phyloP scores from a whole-genome alignment of 257 asterid genomes.

The Nicotiana attenuata region DNA sequence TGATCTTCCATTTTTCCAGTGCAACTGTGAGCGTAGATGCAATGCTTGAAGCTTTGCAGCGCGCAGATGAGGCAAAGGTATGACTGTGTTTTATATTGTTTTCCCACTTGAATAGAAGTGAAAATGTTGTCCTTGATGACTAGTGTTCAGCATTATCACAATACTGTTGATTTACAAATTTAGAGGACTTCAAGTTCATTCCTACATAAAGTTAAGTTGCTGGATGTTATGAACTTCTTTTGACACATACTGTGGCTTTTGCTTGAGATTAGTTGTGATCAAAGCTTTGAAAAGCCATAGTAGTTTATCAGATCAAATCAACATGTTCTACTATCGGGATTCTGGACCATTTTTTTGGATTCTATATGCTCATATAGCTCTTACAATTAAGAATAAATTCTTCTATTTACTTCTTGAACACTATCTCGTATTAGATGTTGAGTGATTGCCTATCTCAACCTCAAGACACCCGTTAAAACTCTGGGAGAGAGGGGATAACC shows the following conservation, averaged over 20 bases:
- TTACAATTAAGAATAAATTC: not conserved
- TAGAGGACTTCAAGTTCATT: not conserved
- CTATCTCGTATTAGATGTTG: not conserved
- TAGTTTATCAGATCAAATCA: not conserved
- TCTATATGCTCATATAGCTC: not conserved
- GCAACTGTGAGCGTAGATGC: constrained; percentile 77
- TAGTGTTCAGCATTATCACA: not conserved
- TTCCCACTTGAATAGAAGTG: not conserved
- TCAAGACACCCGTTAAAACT: not conserved
- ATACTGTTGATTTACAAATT: not conserved
- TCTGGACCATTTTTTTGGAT: not conserved
- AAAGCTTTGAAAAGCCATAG: not conserved
- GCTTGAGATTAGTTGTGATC: not conserved
- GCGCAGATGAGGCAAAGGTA: constrained; percentile 53
- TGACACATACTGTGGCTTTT: not conserved
- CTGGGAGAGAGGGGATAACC: not conserved
- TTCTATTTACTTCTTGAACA: not conserved
- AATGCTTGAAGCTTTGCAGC: constrained; percentile 72
- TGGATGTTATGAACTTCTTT: not conserved
- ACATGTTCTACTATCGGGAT: too few relatives aligned
- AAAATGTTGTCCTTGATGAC: not conserved
- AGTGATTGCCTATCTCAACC: not conserved
- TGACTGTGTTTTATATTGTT: not conserved
- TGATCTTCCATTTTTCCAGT: not conserved
- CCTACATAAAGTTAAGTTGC: not conserved